phyloP scores from a whole-genome alignment of 345 rosid genomes.

The Ceriops tagal region DNA sequence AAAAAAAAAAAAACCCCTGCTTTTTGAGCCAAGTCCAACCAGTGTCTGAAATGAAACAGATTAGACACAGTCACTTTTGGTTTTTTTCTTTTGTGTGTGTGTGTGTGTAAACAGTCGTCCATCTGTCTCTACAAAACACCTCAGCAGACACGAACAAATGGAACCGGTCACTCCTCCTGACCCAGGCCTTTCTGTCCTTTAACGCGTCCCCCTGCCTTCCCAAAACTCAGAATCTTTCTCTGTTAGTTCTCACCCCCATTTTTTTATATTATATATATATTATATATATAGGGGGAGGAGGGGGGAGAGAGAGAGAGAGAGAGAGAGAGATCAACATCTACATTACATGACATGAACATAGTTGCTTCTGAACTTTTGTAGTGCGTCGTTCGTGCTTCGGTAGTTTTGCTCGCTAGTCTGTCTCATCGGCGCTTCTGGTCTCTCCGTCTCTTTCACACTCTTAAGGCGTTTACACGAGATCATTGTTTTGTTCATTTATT shows the following conservation, averaged over 20 bases:
- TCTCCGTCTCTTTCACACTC: neutral
- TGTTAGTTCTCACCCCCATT: neutral
- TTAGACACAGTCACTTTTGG: neutral
- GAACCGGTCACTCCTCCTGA: no score
- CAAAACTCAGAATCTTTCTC: neutral
- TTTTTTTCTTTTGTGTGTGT: neutral
- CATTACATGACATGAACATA: neutral
- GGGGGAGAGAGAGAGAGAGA: no score
- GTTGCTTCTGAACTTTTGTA: neutral
- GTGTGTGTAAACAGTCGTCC: no score
- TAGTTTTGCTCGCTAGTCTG: constrained; percentile 44
- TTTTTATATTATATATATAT: no score
- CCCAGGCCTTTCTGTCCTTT: neutral
- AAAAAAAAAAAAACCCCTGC: neutral
- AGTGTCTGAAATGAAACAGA: neutral
- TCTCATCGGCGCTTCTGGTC: constrained; percentile 15
- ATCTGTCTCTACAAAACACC: no score
- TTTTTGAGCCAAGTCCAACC: neutral
- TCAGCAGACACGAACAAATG: no score
- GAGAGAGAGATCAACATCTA: neutral
- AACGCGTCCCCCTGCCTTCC: neutral
- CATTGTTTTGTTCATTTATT: neutral
- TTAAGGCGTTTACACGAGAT: constrained; percentile 6
- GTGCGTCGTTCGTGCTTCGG: constrained; percentile 34
- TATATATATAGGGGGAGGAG: no score